Base-by-base conservation (phyloP, 192 early-diverging fungal species). In the Irineochytrium annulatum region DNA sequence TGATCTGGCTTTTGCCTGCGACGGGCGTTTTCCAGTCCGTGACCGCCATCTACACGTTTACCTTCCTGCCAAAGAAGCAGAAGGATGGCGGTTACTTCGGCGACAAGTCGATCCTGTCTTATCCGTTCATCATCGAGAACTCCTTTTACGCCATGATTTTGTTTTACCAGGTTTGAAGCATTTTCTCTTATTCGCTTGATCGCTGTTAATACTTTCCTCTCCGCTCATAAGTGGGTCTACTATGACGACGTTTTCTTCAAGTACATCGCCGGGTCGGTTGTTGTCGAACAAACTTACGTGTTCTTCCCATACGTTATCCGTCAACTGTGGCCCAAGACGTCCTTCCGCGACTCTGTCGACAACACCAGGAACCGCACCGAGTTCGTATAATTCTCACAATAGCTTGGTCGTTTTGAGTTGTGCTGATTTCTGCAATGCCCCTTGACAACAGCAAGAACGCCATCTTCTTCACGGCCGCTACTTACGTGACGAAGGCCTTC, bases 61-160 rank as follows among this genome's bases (percentile, higher is more conserved):
- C 63, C 3, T 67, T 67, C 28, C 35, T 67, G 31, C 62, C 62
- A 17, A 67, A 69, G 53, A 59, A 57, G 11, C 69, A 41, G 13
- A 68, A 67, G 35, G 46, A 49, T 22, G 46, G 46, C 13, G 46
- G 46, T 49, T 67, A 67, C 64, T 67, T 67, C 46, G 44, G 45
- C 26, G 65, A 67, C 43, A 67, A 69, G 52, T 57, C 27, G 30
- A 67, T 60, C 33, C 43, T 67, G 51, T 26, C 11, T 27, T 67
- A 69, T 49, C 48, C 44, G 2, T 67, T 67, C 35, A 57, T 67
- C 32, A 52, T 69, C 62, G 65, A 67, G 52, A 67, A 67, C 65
- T 68, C 63, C 19, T 67, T 67, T 54, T 67, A 56, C 64, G 65
- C 65, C n/a, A 24, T 67, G 20, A 67, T 67, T 8, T 68, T 68